Conservation (phyloP, 768 basidiomycete species). For the Xerocomus potaroensis region DNA sequence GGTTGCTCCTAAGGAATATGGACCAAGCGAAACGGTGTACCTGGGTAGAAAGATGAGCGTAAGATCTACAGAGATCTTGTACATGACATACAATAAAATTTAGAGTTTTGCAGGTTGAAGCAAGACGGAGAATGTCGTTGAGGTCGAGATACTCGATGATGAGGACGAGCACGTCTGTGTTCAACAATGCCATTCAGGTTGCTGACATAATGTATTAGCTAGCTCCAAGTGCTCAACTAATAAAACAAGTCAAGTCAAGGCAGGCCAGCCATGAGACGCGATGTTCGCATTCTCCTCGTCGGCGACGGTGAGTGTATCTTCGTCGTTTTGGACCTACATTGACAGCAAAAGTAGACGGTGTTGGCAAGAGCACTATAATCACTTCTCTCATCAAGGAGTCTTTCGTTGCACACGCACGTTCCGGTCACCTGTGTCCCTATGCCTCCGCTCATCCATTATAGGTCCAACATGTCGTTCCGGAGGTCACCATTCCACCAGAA, state of each 20-base stretch:
- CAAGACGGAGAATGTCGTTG: conserved; percentile 37
- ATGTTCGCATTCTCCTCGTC: conserved; percentile 91
- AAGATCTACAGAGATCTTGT: conserved; percentile 13
- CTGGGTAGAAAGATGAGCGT: conserved; percentile 31
- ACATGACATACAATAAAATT: conserved; percentile 37
- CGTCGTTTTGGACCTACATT: background rate
- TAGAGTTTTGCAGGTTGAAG: conserved; percentile 27
- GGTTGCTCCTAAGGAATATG: conserved; percentile 44
- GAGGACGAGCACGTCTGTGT: conserved; percentile 54
- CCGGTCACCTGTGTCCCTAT: background rate
- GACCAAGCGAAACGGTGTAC: conserved; percentile 62
- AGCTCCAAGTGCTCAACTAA: background rate
- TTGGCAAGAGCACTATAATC: conserved; percentile 97
- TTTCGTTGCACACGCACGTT: conserved; percentile 79
- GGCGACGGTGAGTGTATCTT: conserved; percentile 70
- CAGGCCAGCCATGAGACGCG: conserved; percentile 63
- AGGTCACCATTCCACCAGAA: conserved; percentile 97
- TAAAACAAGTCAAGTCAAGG: conserved; percentile 11
- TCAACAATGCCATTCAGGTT: conserved; percentile 31
- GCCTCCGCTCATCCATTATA: conserved; percentile 28
- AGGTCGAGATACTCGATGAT: conserved; percentile 44
- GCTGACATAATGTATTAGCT: conserved; percentile 19
- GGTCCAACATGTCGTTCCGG: conserved; percentile 95
- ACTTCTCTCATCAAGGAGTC: conserved; percentile 96
- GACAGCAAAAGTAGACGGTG: conserved; percentile 64